A percentile compares a stretch with the other conserved stretches of the same genome.
Conservation (phyloP, 192 early-diverging fungal genomes). For the Podila epicladia region DNA sequence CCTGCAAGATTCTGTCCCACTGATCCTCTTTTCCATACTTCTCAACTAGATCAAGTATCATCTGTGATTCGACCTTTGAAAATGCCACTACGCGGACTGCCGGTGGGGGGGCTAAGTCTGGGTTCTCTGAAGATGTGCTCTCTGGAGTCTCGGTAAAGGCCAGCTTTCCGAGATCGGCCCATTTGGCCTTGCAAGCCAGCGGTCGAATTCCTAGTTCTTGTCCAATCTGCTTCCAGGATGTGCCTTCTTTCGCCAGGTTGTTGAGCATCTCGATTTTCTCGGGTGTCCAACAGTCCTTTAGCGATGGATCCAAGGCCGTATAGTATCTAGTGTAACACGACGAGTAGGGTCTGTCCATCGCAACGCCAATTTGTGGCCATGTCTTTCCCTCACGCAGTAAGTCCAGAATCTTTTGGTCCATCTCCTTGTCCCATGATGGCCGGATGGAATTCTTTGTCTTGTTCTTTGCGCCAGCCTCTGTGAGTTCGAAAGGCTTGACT, state of each 20-base stretch:
- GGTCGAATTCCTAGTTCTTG: conserved; percentile 23
- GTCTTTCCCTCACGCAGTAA: conserved; percentile 4
- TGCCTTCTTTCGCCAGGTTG: conserved; percentile 9
- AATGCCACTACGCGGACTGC: conserved; percentile 4
- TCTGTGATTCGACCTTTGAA: conserved; percentile 15
- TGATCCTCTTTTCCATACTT: conserved; percentile 8
- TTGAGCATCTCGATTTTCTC: conserved; percentile 12
- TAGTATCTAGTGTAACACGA: conserved; percentile 36
- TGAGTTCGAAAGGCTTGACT: not conserved
- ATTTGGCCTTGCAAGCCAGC: conserved; percentile 15
- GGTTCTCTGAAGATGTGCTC: not conserved
- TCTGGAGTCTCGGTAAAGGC: not conserved
- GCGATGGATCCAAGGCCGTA: conserved; percentile 14
- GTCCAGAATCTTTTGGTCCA: conserved; percentile 18
- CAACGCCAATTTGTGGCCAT: conserved; percentile 22
- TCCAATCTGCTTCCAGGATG: conserved; percentile 21
- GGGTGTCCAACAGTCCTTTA: conserved; percentile 8
- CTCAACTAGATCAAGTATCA: conserved; percentile 12
- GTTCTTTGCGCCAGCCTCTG: not conserved
- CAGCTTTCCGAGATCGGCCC: not conserved
- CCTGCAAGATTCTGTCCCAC: conserved; percentile 12
- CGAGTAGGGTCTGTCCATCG: conserved; percentile 23
- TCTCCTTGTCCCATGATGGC: conserved; percentile 1
- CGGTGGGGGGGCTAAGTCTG: not conserved
- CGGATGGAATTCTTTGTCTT: not conserved